Evolutionary conservation across 768 basidiomycete genomes (phyloP).

Genomic region (Kwoniella dejecticola): DNA sequence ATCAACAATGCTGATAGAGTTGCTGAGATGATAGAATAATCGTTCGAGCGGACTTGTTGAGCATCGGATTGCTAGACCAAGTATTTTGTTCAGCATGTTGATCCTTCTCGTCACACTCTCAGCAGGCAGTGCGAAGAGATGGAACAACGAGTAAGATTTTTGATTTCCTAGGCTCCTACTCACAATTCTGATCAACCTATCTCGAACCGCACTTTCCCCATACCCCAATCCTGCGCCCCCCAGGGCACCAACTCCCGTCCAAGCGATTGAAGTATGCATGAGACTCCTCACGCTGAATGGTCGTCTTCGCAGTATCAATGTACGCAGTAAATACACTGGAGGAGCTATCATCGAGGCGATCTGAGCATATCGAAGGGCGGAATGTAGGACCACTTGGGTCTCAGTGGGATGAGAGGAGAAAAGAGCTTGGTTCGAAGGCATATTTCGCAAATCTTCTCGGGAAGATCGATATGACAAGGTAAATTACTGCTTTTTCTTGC

Average conservation of each 20-base stretch:
- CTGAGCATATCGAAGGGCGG: constrained; percentile 49
- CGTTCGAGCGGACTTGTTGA: constrained; percentile 47
- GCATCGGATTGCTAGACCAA: constrained; percentile 18
- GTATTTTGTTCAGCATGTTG: no score
- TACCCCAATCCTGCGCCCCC: constrained; percentile 36
- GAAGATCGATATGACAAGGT: no score
- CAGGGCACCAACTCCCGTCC: constrained; percentile 31
- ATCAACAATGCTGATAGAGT: constrained; percentile 38
- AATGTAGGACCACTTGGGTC: constrained; percentile 46
- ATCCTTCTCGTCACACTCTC: no score
- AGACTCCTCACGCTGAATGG: constrained; percentile 43
- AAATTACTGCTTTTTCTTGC: no score
- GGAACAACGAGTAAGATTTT: neutral
- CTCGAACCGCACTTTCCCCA: constrained; percentile 34
- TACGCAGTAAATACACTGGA: constrained; percentile 44
- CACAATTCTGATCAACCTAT: constrained; percentile 41
- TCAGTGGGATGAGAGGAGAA: constrained; percentile 26
- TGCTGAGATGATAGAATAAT: constrained; percentile 53
- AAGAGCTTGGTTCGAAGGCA: constrained; percentile 24
- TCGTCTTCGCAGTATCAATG: constrained; percentile 25
- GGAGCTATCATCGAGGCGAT: constrained; percentile 40
- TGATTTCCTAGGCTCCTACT: neutral
- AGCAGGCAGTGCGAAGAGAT: no score
- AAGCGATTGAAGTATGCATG: constrained; percentile 31
- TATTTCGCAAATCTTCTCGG: neutral